Percentiles rank a stretch among this genome's conserved stretches.
These are phyloP conservation scores for Wickerhamiella shivajii DNA, from an alignment of 805 yeast species.

Conservation along the genomic window DNA sequence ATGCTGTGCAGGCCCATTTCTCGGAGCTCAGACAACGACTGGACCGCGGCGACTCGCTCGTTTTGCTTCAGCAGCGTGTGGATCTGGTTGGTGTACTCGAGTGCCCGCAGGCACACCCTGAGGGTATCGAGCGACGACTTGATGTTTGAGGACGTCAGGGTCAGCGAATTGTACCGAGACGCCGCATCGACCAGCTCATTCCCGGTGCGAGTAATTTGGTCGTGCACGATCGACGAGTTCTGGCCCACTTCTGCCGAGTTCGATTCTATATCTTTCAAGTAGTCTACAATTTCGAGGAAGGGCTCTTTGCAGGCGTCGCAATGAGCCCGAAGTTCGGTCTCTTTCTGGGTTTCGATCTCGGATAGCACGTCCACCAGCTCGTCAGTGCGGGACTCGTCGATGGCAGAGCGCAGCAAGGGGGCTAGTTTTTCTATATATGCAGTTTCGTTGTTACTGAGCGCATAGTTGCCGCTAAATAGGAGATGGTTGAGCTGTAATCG, in stretches of 20 bases:
- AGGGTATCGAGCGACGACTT: slow-evolving; percentile 57
- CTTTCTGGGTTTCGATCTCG: slow-evolving; percentile 42
- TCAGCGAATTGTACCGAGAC: slow-evolving; percentile 9
- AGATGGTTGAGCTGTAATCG: slow-evolving; percentile 8
- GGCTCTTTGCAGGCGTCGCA: slow-evolving; percentile 49
- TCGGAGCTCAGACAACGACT: slow-evolving; percentile 61
- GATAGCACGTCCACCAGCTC: slow-evolving; percentile 43
- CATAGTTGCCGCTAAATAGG: slow-evolving; percentile 8
- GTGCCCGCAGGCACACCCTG: slow-evolving; percentile 58
- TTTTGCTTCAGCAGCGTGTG: slow-evolving; percentile 63
- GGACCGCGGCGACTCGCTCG: slow-evolving; percentile 74
- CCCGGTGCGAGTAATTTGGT: slow-evolving; percentile 49
- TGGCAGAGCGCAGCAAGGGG: slow-evolving; percentile 54
- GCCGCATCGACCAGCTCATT: slow-evolving; percentile 38
- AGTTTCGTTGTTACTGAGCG: slow-evolving; percentile 2
- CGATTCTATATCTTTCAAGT: slow-evolving; percentile 45
- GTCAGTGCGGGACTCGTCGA: slow-evolving; percentile 39
- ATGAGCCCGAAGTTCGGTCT: slow-evolving; percentile 44
- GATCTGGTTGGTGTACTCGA: slow-evolving; percentile 74
- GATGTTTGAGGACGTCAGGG: slow-evolving; percentile 37
- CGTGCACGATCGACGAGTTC: slow-evolving; percentile 43
- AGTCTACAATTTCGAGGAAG: slow-evolving; percentile 35
- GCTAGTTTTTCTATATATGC: slow-evolving; percentile 60
- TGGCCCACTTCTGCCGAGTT: slow-evolving; percentile 41
- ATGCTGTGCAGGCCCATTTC: slow-evolving; percentile 51